Percentiles rank a stretch among this genome's conserved stretches.
Evolutionary conservation across 768 basidiomycete genomes (phyloP).

Genomic region (Tricholoma terreum): DNA sequence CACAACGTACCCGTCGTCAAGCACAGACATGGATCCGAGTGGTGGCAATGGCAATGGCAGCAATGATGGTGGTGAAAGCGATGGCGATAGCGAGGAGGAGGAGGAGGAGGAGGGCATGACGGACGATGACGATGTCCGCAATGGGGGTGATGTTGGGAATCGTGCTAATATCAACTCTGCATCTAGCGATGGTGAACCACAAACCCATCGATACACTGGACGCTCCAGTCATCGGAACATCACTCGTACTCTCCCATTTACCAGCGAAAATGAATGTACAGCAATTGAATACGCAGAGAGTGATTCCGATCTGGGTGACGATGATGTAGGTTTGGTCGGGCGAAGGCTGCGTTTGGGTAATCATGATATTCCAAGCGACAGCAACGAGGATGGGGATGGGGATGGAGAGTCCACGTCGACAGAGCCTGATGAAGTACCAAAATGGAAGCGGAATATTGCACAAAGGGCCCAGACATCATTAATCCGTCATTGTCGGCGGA

Average conservation of each 20-base stretch:
- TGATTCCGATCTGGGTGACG: constrained; percentile 66
- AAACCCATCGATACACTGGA: constrained; percentile 43
- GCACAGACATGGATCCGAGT: constrained; percentile 27
- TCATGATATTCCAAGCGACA: constrained; percentile 46
- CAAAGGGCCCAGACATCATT: constrained; percentile 41
- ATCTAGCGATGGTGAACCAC: constrained; percentile 14
- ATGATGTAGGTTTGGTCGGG: constrained; percentile 24
- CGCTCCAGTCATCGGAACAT: constrained; percentile 48
- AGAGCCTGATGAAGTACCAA: constrained; percentile 45
- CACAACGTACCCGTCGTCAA: constrained; percentile 39
- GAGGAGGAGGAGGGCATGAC: constrained; percentile 28
- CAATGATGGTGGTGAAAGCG: constrained; percentile 26
- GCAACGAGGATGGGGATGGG: constrained; percentile 35
- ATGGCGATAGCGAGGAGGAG: constrained; percentile 28
- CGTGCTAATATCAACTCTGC: constrained; percentile 13
- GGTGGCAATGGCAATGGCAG: constrained; percentile 31
- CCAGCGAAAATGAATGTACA: constrained; percentile 32
- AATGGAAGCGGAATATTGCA: constrained; percentile 73
- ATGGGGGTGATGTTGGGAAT: constrained; percentile 9
- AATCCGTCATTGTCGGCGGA: constrained; percentile 39
- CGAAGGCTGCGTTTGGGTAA: constrained; percentile 29
- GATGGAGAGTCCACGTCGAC: constrained; percentile 26
- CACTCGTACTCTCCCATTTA: constrained; percentile 37
- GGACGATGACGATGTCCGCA: constrained; percentile 8
- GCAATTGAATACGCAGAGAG: constrained; percentile 72